phyloP scores from a whole-genome alignment of 495 filamentous ascomycete species.

The Xylona heveae region DNA sequence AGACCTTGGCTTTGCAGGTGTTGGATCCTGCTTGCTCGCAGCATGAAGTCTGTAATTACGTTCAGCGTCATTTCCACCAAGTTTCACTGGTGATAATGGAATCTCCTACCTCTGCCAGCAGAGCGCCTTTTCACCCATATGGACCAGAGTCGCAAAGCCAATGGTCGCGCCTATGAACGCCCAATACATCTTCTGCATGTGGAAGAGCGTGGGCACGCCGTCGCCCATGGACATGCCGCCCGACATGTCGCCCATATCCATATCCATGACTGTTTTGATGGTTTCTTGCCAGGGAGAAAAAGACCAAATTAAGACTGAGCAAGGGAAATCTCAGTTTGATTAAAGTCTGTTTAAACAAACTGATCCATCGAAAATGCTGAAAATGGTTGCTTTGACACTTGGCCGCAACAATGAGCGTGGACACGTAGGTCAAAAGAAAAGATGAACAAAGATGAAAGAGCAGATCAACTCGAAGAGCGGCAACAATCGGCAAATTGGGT shows the following conservation, averaged over 20 bases:
- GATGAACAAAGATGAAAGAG: too few species aligned
- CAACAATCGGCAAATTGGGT: too few species aligned
- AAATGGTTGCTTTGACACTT: too few species aligned
- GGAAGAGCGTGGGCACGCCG: slow-evolving; percentile 8
- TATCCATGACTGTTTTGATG: too few species aligned
- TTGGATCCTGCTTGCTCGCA: slow-evolving; percentile 17
- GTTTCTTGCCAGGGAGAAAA: too few species aligned
- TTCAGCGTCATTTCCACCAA: background rate
- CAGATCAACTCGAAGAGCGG: too few species aligned
- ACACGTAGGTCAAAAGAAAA: too few species aligned
- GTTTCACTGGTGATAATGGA: background rate
- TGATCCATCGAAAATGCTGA: too few species aligned
- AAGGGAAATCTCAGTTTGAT: too few species aligned
- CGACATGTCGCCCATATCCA: slow-evolving; percentile 2
- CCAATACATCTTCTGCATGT: slow-evolving; percentile 37
- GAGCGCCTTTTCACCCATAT: slow-evolving; percentile 23
- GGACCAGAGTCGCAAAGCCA: slow-evolving; percentile 25
- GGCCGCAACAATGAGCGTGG: too few species aligned
- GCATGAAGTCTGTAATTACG: slow-evolving; percentile 14
- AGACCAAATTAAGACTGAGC: too few species aligned
- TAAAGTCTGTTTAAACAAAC: too few species aligned
- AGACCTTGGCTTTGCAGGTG: slow-evolving; percentile 44
- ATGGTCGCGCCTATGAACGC: slow-evolving; percentile 33
- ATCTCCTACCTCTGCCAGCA: slow-evolving; percentile 25
- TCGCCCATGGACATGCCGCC: slow-evolving; percentile 1